Conservation (phyloP, 257 asterid genomes). For the Salvia rosmarinus region DNA sequence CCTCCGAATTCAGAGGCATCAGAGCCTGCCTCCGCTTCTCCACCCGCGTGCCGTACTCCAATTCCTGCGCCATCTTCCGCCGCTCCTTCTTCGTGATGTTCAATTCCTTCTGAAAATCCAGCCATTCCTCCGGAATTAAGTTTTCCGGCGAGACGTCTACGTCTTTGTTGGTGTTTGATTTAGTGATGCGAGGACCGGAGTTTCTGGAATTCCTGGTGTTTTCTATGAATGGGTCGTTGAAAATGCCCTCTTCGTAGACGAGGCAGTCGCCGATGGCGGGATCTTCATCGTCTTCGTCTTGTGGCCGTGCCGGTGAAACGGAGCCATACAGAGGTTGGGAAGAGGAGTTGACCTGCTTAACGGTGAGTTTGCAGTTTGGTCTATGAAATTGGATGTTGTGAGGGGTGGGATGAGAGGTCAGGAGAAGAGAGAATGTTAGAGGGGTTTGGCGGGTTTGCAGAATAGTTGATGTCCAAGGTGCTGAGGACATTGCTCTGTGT, state of each 20-base stretch:
- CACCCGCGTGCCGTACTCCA: slow-evolving; percentile 69
- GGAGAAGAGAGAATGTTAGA: slow-evolving; percentile 20
- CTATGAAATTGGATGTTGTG: slow-evolving; percentile 18
- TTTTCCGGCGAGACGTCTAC: slow-evolving; percentile 55
- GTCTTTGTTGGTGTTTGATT: slow-evolving; percentile 25
- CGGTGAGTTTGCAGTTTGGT: background rate
- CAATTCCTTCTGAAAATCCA: slow-evolving; percentile 58
- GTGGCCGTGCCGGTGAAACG: slow-evolving; percentile 30
- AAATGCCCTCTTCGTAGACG: slow-evolving; percentile 83
- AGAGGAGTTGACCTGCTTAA: slow-evolving; percentile 37
- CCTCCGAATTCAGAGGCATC: slow-evolving; percentile 58
- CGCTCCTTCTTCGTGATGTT: slow-evolving; percentile 87
- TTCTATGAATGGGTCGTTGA: slow-evolving; percentile 69
- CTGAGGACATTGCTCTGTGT: slow-evolving; percentile 31
- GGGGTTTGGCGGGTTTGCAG: slow-evolving; percentile 46
- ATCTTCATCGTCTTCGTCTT: slow-evolving; percentile 51
- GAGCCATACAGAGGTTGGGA: slow-evolving; percentile 36
- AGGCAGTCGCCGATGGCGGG: slow-evolving; percentile 79
- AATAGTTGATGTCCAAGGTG: slow-evolving; percentile 33
- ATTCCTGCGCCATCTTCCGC: slow-evolving; percentile 59
- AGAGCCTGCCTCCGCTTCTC: slow-evolving; percentile 62
- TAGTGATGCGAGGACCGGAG: slow-evolving; percentile 3
- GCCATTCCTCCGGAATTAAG: slow-evolving; percentile 88
- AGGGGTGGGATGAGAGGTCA: slow-evolving; percentile 28
- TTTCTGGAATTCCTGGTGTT: slow-evolving; percentile 13